A percentile compares a stretch with the other conserved stretches of the same genome.
These are phyloP conservation scores for Wickerhamomyces subpelliculosus DNA, from an alignment of 805 yeast genomes.

Conservation along the genomic window DNA sequence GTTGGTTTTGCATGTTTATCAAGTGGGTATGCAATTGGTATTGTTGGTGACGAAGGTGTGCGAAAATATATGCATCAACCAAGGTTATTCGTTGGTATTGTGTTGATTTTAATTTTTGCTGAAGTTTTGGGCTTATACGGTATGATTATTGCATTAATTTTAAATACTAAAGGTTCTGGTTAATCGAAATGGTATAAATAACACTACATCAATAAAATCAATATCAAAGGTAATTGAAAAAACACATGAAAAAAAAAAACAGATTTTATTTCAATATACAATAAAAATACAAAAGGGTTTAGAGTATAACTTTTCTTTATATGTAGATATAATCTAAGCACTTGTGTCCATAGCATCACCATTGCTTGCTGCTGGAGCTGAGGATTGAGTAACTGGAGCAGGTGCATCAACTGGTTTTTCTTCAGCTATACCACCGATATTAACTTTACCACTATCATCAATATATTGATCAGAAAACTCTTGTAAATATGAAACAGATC, in stretches of 20 bases:
- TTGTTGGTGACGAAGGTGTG: slow-evolving; percentile 91
- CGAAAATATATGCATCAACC: slow-evolving; percentile 86
- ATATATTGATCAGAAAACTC: slow-evolving; percentile 63
- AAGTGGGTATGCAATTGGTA: slow-evolving; percentile 94
- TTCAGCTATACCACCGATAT: slow-evolving; percentile 32
- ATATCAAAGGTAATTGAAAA: background rate
- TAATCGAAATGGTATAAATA: slow-evolving; percentile 11
- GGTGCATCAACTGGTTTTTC: slow-evolving; percentile 21
- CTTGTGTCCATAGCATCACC: slow-evolving; percentile 34
- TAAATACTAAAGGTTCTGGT: slow-evolving; percentile 83
- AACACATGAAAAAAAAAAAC: background rate
- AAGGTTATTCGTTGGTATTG: slow-evolving; percentile 82
- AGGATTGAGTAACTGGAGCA: slow-evolving; percentile 26
- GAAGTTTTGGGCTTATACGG: slow-evolving; percentile 90
- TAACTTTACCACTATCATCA: slow-evolving; percentile 72
- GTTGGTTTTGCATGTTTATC: slow-evolving; percentile 97
- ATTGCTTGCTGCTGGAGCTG: slow-evolving; percentile 1
- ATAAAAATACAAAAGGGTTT: background rate
- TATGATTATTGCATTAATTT: slow-evolving; percentile 88
- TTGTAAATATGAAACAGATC: slow-evolving; percentile 82
- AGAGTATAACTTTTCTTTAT: background rate
- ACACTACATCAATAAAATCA: too few relatives aligned
- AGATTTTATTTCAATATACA: background rate
- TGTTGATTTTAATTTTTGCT: slow-evolving; percentile 81
- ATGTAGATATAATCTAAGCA: slow-evolving; percentile 8